Evolutionary conservation across 495 filamentous ascomycete genomes (phyloP), one percentile per base, ranked within the genome.

Genomic region (Penicillium crystallinum): DNA sequence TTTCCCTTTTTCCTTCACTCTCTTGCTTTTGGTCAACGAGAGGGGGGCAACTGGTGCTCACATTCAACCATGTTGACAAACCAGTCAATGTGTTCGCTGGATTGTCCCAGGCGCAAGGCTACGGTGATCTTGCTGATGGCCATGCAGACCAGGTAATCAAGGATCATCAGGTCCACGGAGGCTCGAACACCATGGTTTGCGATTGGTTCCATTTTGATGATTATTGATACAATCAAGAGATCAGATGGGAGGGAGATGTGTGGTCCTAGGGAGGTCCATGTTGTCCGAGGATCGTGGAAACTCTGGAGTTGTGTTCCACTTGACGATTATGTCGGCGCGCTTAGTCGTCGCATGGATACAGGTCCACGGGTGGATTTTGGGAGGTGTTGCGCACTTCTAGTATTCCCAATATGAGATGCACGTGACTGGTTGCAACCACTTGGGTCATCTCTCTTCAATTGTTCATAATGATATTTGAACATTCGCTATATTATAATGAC

Each of bases 101-200:
- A 21, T 25, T 17, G 27, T 31, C 27, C 33, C 14, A 23, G 22
- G 31, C 10, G 15, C 2, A 52, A 45, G 3, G 47, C 40, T 30
- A 21, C 43, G 8, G 78, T 40, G 9, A 69, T 51, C n/a, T 50
- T 55, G 15, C 70, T 54, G 17, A 71, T 70, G 11, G 76, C 62
- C 17, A 68, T 62, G 58, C 73, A 76, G n/a, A 74, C 47, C 10
- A 81, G 53, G 53, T 82, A 82, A 53, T 83, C 80, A 21, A 81
- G 63, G n/a, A 81, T 78, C 58, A 78, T 64, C 29, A 72, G 51
- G 49, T 83, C 71, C 14, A 81, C 74, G 1, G 79, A 75, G 9
- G 59, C 17, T 15, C 54, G 62, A n/a, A 54, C 56, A 19, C 70
- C n/a, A n/a, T n/a, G n/a, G n/a, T n/a, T 59, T 0, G 61, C 44